phyloP scores from a whole-genome alignment of 441 rosid species.

The Corymbia calophylla region DNA sequence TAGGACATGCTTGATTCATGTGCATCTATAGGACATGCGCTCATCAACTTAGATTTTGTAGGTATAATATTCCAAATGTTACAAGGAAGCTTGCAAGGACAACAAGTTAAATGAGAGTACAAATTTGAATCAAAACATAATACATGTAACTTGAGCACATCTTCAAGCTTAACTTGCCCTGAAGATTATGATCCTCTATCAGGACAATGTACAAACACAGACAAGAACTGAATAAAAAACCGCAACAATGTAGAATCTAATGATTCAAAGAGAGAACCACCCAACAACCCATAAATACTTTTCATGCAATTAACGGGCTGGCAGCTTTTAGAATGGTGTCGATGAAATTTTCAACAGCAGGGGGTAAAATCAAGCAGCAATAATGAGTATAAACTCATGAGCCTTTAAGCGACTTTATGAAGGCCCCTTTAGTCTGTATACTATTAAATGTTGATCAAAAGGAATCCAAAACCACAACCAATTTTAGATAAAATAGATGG shows the following conservation, averaged over 20 bases:
- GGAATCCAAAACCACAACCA: not conserved
- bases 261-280: not conserved
- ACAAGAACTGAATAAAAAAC: not conserved
- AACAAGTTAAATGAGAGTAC: not conserved
- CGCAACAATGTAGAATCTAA: not conserved
- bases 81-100: not conserved
- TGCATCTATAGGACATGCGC: not conserved
- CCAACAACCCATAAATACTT: not conserved
- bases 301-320: not conserved
- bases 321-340: not conserved
- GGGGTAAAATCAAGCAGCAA: not conserved
- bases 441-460: not conserved
- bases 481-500: not conserved
- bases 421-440: not conserved
- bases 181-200: not conserved
- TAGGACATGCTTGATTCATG: not conserved
- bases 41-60: not conserved
- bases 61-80: not conserved
- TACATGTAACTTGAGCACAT: not conserved
- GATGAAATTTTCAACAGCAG: not conserved
- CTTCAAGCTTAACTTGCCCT: not conserved
- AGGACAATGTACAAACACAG: not conserved
- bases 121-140: not conserved
- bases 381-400: not conserved
- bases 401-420: not conserved